Evolutionary conservation across 257 asterid species (phyloP).

Genomic region (Craterostigma plantagineum): DNA sequence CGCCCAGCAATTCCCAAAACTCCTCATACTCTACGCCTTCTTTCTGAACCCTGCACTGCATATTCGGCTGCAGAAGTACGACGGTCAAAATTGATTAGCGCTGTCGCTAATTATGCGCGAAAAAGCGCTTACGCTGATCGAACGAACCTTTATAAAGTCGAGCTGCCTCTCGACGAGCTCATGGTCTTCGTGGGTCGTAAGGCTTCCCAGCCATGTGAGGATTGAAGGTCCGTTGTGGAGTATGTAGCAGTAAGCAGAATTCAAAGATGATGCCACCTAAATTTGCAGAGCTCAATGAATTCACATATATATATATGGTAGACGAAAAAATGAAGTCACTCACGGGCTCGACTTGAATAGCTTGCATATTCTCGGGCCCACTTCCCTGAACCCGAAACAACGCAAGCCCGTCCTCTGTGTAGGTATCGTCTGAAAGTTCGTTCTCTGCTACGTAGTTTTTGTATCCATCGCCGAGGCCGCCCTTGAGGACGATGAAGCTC

Average conservation of each 20-base stretch:
- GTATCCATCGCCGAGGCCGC: slow-evolving; percentile 52
- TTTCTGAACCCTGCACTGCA: slow-evolving; percentile 50
- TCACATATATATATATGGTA: too few species aligned
- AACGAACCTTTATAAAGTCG: slow-evolving; percentile 91
- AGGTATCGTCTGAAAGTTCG: slow-evolving; percentile 49
- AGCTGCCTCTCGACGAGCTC: slow-evolving; percentile 96
- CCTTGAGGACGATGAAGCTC: slow-evolving; percentile 54
- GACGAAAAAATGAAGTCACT: slow-evolving; percentile 4
- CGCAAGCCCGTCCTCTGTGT: slow-evolving; percentile 39
- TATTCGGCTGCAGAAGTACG: slow-evolving; percentile 35
- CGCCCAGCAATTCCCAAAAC: slow-evolving; percentile 64
- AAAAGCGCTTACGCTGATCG: too few species aligned
- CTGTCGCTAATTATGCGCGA: too few species aligned
- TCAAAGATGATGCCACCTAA: slow-evolving; percentile 88
- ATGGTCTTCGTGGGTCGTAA: slow-evolving; percentile 74
- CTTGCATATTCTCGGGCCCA: slow-evolving; percentile 61
- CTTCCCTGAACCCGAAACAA: slow-evolving; percentile 69
- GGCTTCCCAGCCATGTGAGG: slow-evolving; percentile 83
- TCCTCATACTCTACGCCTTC: slow-evolving; percentile 71
- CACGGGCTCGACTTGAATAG: slow-evolving; percentile 84
- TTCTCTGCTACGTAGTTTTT: slow-evolving; percentile 33
- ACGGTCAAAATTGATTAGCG: too few species aligned
- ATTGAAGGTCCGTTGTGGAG: slow-evolving; percentile 66
- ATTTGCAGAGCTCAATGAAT: neutral
- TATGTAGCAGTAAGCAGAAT: slow-evolving; percentile 86